Base-by-base conservation (phyloP, 2,329 filamentous ascomycete genomes). In the Cercospora canescens region DNA sequence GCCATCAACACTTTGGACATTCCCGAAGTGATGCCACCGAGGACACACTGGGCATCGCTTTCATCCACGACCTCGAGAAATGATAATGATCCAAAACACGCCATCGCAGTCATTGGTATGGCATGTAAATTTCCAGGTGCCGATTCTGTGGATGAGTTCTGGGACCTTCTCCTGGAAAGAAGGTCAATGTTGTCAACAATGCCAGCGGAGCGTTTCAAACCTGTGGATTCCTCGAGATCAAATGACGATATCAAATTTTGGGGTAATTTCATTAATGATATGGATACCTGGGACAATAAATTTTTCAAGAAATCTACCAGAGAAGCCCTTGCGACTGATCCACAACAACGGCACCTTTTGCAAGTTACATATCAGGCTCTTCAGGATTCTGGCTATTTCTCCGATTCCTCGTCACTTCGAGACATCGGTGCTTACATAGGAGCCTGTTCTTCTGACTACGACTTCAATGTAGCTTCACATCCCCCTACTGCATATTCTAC, bases 351-450 rank as follows among this genome's bases (percentile, higher is more conserved):
- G 1, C 55, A 75, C 8, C 57, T 76, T 7, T 65, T 79, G 1
- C 60, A 77, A 28, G 63, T 69, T 3, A 74, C 73, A 1, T 79
- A 78, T 60, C 68, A 78, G 50, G 75, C 78, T 11, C 58, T 79
- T 1, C 73, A 78, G 26, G 67, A 73, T 37, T 72, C 76, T 1
- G 77, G 76, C 7, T 77, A 78, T 34, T 75, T 74, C 5, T 34
- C 28, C 8, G 6, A 12, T 32, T 1, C 8, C 28, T 21, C 52
- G 9, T 63, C 2, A 79, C 83, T 58, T 83, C 83, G 65, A 76
- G 82, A 30, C 55, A 67, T 81, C 1, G 82, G 81, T 2, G 28
- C 52, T 8, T 84, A 78, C 54, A 67, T 83, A 1, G 81, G 81
- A 6, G 61, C 72, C 4, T 74, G 74, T 30, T 69, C 66, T 0